Evolutionary conservation across 306 rosid species (phyloP).

Genomic region (Glycine latifolia): DNA sequence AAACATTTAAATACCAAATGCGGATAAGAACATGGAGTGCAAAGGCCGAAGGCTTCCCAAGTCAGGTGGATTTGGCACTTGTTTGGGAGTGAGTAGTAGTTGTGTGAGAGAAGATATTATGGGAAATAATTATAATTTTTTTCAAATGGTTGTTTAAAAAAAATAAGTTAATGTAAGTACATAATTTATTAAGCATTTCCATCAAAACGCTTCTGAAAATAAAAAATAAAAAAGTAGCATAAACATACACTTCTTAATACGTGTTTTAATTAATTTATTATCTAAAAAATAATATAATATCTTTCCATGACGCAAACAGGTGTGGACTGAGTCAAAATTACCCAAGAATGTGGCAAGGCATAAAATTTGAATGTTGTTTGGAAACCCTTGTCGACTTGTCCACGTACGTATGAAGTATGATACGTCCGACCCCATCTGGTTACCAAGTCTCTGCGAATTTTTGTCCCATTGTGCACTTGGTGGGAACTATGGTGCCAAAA

Average conservation of each 20-base stretch:
- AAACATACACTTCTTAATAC: too few species aligned
- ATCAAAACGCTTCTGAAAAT: too few species aligned
- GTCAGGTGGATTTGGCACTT: conserved; percentile 1
- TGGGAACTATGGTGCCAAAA: too few species aligned
- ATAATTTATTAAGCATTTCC: too few species aligned
- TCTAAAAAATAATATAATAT: too few species aligned
- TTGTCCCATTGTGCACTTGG: conserved; percentile 22
- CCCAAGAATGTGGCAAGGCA: conserved; percentile 23
- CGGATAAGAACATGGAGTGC: neutral
- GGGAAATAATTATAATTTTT: neutral
- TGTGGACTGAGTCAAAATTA: conserved; percentile 29
- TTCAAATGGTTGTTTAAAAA: neutral
- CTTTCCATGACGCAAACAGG: neutral
- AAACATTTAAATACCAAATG: neutral
- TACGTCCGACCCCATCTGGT: too few species aligned
- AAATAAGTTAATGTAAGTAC: neutral
- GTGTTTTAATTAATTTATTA: too few species aligned
- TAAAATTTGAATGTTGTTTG: conserved; percentile 39
- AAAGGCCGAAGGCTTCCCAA: neutral
- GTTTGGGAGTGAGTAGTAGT: conserved; percentile 10
- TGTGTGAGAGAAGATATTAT: neutral
- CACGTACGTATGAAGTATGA: conserved; percentile 35
- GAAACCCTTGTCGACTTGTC: conserved; percentile 38
- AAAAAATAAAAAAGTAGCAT: too few species aligned
- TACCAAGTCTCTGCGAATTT: neutral